These are phyloP conservation scores for Periconia sp. DNA, from an alignment of 2,329 filamentous ascomycete genomes.

Conservation along the genomic window DNA sequence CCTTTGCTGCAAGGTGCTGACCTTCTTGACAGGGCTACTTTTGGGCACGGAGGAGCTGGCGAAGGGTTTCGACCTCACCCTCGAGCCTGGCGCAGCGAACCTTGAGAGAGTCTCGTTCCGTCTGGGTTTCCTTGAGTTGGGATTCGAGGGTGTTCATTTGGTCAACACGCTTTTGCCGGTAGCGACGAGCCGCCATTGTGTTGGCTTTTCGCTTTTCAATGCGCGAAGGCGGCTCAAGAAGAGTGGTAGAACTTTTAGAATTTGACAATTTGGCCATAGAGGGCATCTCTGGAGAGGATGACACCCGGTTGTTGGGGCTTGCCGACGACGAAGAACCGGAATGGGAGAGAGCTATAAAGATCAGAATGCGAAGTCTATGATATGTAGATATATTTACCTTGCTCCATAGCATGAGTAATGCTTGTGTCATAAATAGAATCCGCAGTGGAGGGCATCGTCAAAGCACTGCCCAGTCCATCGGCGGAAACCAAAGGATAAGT, in stretches of 20 bases:
- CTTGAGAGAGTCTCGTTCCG: conserved; percentile 68
- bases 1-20: no score
- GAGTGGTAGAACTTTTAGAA: conserved; percentile 27
- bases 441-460: conserved; percentile 25
- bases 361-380: conserved; percentile 15
- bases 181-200: conserved; percentile 73
- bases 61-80: conserved; percentile 67
- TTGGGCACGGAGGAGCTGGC: conserved; percentile 55
- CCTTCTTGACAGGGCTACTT: conserved; percentile 25
- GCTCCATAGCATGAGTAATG: conserved; percentile 28
- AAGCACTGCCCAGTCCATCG: conserved; percentile 16
- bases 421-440: conserved; percentile 20
- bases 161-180: conserved; percentile 73
- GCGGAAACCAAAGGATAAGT: conserved; percentile 22
- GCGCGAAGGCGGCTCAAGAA: conserved; percentile 30
- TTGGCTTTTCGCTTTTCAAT: conserved; percentile 68
- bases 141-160: conserved; percentile 67
- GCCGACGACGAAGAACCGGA: conserved; percentile 32
- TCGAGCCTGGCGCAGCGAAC: conserved; percentile 68
- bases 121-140: conserved; percentile 63
- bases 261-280: conserved; percentile 28
- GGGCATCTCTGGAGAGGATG: conserved; percentile 33
- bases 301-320: conserved; percentile 29
- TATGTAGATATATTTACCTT: conserved; percentile 24
- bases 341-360: conserved; percentile 26